Conservation (phyloP, 176 grass and related monocot genomes). For the Lolium rigidum region DNA sequence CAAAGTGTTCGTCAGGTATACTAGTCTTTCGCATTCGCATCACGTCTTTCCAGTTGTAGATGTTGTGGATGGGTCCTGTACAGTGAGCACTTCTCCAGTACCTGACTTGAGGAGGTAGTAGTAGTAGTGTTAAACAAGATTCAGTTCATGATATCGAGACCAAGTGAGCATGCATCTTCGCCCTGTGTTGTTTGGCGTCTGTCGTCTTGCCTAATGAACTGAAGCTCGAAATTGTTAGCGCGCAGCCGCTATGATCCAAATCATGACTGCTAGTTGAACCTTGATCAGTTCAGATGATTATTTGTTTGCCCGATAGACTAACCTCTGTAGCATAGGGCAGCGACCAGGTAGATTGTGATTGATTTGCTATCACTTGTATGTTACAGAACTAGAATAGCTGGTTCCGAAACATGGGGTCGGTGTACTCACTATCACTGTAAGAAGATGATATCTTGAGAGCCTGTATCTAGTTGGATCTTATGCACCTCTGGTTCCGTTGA, state of each 20-base stretch:
- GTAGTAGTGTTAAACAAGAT: not conserved
- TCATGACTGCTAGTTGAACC: not conserved
- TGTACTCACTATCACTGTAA: not conserved
- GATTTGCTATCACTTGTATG: not conserved
- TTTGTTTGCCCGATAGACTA: not conserved
- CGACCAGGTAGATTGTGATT: not conserved
- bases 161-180: not conserved
- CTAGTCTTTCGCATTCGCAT: not conserved
- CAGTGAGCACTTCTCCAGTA: not conserved
- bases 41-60: not conserved
- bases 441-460: not conserved
- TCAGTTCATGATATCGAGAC: not conserved
- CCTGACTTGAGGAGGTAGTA: not conserved
- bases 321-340: not conserved
- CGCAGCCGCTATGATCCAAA: not conserved
- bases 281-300: not conserved
- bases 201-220: not conserved
- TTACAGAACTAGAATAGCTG: not conserved
- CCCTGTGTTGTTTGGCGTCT: not conserved
- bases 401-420: not conserved
- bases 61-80: not conserved
- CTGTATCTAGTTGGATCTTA: not conserved
- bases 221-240: not conserved
- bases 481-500: not conserved
- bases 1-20: constrained; percentile 57